These are phyloP conservation scores for Eucommia ulmoides DNA, from an alignment of 257 asterid species.

Conservation along the genomic window DNA sequence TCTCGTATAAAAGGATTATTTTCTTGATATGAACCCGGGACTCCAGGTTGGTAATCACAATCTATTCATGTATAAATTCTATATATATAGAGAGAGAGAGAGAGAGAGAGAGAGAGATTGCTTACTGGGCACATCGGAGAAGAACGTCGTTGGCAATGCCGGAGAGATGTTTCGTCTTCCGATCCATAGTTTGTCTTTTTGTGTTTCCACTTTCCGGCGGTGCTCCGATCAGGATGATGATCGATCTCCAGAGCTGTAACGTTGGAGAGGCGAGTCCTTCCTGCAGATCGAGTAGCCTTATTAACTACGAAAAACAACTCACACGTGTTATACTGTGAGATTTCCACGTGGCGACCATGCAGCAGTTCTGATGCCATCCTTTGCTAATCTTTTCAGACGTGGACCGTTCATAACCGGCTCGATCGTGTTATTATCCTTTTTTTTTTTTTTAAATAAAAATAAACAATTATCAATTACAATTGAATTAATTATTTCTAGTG, in stretches of 20 bases:
- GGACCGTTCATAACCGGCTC: no score
- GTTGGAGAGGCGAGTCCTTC: not conserved
- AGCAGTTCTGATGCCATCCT: no score
- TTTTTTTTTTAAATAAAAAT: no score
- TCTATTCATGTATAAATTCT: not conserved
- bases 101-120: not conserved
- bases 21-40: not conserved
- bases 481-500: no score
- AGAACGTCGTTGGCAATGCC: constrained; percentile 50
- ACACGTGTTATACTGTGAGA: constrained; percentile 4
- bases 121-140: constrained; percentile 46
- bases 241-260: not conserved
- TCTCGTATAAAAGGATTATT: not conserved
- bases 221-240: not conserved
- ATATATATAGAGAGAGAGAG: not conserved
- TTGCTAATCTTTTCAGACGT: no score
- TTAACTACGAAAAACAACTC: constrained; percentile 1
- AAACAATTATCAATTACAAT: no score
- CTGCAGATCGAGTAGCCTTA: constrained; percentile 13
- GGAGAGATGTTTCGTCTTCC: constrained; percentile 70
- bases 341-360: constrained; percentile 39
- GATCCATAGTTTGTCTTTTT: constrained; percentile 4
- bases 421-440: no score
- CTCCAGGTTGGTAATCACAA: not conserved
- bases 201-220: not conserved